Percentiles rank a stretch among this genome's conserved stretches.
Evolutionary conservation across 345 rosid genomes (phyloP).

Genomic region (Trapa incisa): DNA sequence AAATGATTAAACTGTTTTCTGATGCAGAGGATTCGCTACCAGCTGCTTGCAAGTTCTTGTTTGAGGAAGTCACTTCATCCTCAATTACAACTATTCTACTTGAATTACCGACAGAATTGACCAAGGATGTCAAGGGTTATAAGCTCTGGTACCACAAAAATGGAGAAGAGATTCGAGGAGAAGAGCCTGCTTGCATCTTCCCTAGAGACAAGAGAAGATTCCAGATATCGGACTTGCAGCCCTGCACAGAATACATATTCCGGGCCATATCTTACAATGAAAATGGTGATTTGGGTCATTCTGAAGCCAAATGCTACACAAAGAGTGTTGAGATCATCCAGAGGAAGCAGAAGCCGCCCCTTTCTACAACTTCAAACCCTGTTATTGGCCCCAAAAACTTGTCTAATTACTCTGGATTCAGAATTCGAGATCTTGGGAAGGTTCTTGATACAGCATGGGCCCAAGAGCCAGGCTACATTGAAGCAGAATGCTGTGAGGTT

Average conservation of each 20-base stretch:
- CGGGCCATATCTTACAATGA: constrained; percentile 49
- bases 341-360: no score
- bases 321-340: no score
- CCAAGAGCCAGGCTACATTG: constrained; percentile 57
- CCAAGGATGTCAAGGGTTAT: constrained; percentile 55
- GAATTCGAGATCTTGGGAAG: constrained; percentile 62
- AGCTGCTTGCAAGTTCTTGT: constrained; percentile 77
- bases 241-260: constrained; percentile 72
- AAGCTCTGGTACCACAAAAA: constrained; percentile 83
- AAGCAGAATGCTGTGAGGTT: constrained; percentile 45
- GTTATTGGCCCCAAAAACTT: constrained; percentile 18
- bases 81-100: constrained; percentile 53
- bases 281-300: constrained; percentile 47
- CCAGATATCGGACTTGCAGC: constrained; percentile 44
- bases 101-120: constrained; percentile 39
- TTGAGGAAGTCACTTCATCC: constrained; percentile 68
- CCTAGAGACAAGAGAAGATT: constrained; percentile 49
- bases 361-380: constrained; percentile 11
- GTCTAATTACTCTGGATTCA: constrained; percentile 41
- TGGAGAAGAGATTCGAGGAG: constrained; percentile 44
- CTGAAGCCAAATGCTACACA: constrained; percentile 46
- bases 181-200: constrained; percentile 47
- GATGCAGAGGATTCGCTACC: constrained; percentile 52
- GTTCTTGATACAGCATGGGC: constrained; percentile 57
- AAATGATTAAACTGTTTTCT: no score